Conservation (phyloP, 305 asterid species). For the Galium porrigens region DNA sequence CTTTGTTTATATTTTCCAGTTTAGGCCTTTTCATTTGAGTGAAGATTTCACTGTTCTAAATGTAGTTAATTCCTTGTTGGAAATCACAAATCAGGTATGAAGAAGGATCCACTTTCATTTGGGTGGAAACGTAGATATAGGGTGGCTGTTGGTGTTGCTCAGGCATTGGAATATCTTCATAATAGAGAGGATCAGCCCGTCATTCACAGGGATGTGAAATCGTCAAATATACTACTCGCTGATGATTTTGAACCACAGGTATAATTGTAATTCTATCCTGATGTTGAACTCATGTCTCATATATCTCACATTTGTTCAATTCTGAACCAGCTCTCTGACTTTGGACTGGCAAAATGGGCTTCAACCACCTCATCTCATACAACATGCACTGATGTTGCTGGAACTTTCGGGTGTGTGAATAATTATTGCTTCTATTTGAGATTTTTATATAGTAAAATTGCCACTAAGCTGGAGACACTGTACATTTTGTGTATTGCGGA, state of each 20-base stretch:
- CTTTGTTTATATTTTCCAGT: neutral
- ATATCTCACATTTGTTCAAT: neutral
- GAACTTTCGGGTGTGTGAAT: conserved; percentile 65
- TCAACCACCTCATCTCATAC: conserved; percentile 54
- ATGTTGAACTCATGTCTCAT: neutral
- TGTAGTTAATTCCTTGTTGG: neutral
- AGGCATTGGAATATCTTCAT: conserved; percentile 86
- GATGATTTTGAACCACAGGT: conserved; percentile 98
- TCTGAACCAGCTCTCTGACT: conserved; percentile 65
- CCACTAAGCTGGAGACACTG: neutral
- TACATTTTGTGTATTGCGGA: neutral
- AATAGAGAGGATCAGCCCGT: conserved; percentile 50
- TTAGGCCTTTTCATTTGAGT: neutral
- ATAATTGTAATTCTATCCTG: conserved; percentile 10
- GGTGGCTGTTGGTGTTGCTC: conserved; percentile 84
- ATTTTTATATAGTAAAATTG: neutral
- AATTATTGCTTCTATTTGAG: conserved; percentile 2
- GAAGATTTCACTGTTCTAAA: neutral
- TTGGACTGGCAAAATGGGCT: conserved; percentile 96
- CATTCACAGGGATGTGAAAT: conserved; percentile 87
- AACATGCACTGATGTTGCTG: conserved; percentile 74
- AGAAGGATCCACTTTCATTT: conserved; percentile 31
- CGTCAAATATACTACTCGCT: conserved; percentile 71
- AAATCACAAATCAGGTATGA: conserved; percentile 36
- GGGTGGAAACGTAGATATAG: conserved; percentile 65